These are phyloP conservation scores for Scedosporium dehoogii DNA, from an alignment of 2,329 filamentous ascomycete genomes.

Conservation along the genomic window DNA sequence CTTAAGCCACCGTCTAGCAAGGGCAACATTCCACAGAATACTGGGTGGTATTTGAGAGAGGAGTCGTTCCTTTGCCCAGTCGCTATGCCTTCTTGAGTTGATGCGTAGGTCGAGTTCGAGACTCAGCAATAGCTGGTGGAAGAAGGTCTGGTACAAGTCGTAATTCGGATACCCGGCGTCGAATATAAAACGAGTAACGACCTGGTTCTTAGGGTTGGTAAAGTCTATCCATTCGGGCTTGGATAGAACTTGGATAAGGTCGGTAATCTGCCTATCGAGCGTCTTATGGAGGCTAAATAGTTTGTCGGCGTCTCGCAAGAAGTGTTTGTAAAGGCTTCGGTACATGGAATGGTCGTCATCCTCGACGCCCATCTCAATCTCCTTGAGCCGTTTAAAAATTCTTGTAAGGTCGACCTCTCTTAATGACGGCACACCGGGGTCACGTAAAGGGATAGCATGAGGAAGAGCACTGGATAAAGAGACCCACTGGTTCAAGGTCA, in stretches of 20 bases:
- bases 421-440: constrained; percentile 43
- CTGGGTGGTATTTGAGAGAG: constrained; percentile 56
- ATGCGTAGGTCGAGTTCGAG: constrained; percentile 64
- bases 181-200: constrained; percentile 63
- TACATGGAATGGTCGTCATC: constrained; percentile 51
- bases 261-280: constrained; percentile 62
- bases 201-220: constrained; percentile 58
- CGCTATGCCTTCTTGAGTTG: constrained; percentile 49
- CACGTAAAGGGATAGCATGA: constrained; percentile 45
- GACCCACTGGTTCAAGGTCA: constrained; percentile 62
- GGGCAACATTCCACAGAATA: constrained; percentile 62
- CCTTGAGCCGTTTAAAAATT: constrained; percentile 49
- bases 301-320: constrained; percentile 59
- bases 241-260: constrained; percentile 60
- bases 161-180: constrained; percentile 46
- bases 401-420: constrained; percentile 48
- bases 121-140: constrained; percentile 66
- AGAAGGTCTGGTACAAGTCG: constrained; percentile 54
- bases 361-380: constrained; percentile 46
- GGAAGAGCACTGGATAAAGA: constrained; percentile 46
- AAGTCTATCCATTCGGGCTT: constrained; percentile 67
- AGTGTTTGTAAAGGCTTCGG: constrained; percentile 53
- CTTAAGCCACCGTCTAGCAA: constrained; percentile 64
- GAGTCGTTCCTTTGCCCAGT: constrained; percentile 54
- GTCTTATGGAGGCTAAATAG: constrained; percentile 32